A percentile compares a stretch with the other conserved stretches of the same genome.
Evolutionary conservation across 768 basidiomycete genomes (phyloP).

Genomic region (Termitomyces sp.): DNA sequence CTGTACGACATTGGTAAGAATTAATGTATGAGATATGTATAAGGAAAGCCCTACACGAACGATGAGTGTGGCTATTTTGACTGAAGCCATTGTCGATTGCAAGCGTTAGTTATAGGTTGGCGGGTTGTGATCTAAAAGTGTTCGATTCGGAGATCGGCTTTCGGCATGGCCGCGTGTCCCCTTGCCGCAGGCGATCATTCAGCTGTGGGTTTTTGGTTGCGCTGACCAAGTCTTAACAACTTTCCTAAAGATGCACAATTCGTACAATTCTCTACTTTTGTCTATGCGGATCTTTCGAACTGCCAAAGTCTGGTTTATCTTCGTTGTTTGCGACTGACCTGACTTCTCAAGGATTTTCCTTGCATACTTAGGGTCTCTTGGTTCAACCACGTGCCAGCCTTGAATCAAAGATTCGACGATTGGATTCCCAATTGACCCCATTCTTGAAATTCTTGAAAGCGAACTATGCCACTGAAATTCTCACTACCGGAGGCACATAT

Average conservation of each 20-base stretch:
- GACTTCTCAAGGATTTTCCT: no score
- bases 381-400: no score
- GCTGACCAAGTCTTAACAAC: no score
- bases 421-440: no score
- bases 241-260: no score
- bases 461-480: not conserved
- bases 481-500: not conserved
- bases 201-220: no score
- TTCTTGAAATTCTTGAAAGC: no score
- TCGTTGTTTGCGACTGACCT: no score
- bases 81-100: constrained; percentile 46
- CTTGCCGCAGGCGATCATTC: no score
- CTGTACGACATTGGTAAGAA: constrained; percentile 26
- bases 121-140: not conserved
- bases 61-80: constrained; percentile 67
- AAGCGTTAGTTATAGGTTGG: not conserved
- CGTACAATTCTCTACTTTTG: not conserved
- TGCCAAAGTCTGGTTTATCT: not conserved
- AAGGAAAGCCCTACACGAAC: constrained; percentile 38
- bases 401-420: no score
- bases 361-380: no score
- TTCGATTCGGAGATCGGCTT: not conserved
- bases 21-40: not conserved
- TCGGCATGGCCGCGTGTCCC: not conserved
- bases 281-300: not conserved